A percentile compares a stretch with the other conserved stretches of the same genome.
phyloP scores from a whole-genome alignment of 2,329 filamentous ascomycete genomes.

The Tolypocladium tropicale region DNA sequence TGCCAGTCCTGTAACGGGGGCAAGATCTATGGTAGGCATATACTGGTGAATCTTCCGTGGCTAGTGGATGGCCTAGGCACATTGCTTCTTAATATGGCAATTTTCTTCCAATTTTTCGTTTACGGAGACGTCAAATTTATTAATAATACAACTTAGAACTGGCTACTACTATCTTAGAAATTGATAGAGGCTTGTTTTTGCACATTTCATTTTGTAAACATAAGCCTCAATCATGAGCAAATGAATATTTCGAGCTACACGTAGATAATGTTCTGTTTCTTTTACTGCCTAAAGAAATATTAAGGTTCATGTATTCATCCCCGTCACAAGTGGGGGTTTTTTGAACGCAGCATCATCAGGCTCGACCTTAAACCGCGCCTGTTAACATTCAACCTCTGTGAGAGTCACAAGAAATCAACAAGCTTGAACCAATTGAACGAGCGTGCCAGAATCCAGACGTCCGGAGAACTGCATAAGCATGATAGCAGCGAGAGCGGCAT shows the following conservation, averaged over 20 bases:
- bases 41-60: not conserved
- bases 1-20: not conserved
- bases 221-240: not conserved
- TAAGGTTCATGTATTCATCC: not conserved
- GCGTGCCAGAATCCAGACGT: not conserved
- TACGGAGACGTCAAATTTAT: not conserved
- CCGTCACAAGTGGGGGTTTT: not conserved
- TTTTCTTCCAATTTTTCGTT: not conserved
- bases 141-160: too few species aligned
- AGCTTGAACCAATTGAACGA: not conserved
- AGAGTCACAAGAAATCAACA: not conserved
- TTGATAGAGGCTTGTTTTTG: too few species aligned
- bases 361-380: not conserved
- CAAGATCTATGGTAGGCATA: not conserved
- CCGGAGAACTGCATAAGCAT: not conserved
- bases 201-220: too few species aligned
- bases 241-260: not conserved
- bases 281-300: not conserved
- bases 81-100: not conserved
- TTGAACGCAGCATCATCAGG: not conserved
- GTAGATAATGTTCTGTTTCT: not conserved
- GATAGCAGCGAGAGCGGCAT: not conserved
- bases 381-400: not conserved
- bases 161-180: too few species aligned
- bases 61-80: not conserved